Base-by-base conservation (phyloP, 441 rosid genomes). In the Gossypium aridum region DNA sequence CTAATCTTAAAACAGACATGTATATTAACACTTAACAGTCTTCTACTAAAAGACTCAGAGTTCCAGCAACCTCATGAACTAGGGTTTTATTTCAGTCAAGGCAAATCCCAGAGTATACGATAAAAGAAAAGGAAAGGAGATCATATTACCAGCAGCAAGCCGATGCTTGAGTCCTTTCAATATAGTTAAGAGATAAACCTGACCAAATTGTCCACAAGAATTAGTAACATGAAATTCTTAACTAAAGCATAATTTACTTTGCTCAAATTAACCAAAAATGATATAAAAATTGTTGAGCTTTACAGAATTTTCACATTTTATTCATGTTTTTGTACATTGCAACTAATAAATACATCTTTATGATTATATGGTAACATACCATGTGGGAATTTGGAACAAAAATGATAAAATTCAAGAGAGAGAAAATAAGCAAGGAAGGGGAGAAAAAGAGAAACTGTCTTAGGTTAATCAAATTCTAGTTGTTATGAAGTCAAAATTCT, bases 161-260 rank as follows among this genome's bases (percentile, higher is more conserved):
- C 96, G 93, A 85, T 92, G 91, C 81, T 89, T 92, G 82, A 94
- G 93, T 83, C 93, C 91, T 86, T 88, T 92, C 80, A 94, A 83
- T 76, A 91, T 83, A 51, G 92, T 92, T 75, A 94, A 81, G 67
- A 92, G 84, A 84, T 91, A 94, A 59, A 94, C 99, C 99, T 92
- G 87, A 68, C 83, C 82, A 70, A 76, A 45, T 65, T 72, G 64
- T 59, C 62, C 55, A 17, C 74, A 17, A 22, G 59, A 55, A 62
- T 51, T 22, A 78, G 62, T 45, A 53, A 51, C 57, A 69, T 16
- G 25, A 49, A 26, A 63, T 13, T 49, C 2, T 13, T 31, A 64
- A 49, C 7, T 8, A 17, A 54, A 70, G 74, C 19, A 2, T 59
- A 1, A 54, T 7, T 3, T 31, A 70, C 53, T 55, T 54, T 55